These are phyloP conservation scores for Strigomonas galati DNA, from an alignment of 208 protist species.

Conservation along the genomic window DNA sequence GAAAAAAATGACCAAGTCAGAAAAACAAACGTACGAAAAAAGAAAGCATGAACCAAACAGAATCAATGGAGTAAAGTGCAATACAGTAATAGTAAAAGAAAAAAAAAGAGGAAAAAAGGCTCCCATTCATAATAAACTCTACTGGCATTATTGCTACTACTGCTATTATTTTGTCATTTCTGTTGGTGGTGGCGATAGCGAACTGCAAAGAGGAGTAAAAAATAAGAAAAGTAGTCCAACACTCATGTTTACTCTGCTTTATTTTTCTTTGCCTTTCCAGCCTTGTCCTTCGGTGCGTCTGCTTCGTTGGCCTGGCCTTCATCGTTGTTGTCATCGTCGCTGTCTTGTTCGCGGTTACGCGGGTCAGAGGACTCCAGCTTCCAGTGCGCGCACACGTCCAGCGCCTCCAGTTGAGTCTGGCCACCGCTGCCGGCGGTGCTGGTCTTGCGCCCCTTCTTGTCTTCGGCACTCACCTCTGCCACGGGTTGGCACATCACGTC, in stretches of 20 bases:
- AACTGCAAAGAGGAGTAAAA: too few species aligned
- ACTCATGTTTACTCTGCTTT: background rate
- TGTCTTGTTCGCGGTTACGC: slow-evolving; percentile 32
- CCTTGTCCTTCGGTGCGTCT: slow-evolving; percentile 13
- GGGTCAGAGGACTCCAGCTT: slow-evolving; percentile 61
- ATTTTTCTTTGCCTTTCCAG: slow-evolving; percentile 14
- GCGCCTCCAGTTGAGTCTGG: slow-evolving; percentile 1
- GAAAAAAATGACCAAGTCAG: background rate
- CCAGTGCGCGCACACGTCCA: slow-evolving; percentile 79
- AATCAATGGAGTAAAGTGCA: background rate
- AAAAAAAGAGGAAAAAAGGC: slow-evolving; percentile 2
- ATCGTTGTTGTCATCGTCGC: slow-evolving; percentile 16
- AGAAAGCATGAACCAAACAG: slow-evolving; percentile 4
- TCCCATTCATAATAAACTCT: background rate
- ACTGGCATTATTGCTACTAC: background rate
- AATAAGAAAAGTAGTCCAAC: too few species aligned
- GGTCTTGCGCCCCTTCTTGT: slow-evolving; percentile 2
- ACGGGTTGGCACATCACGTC: slow-evolving; percentile 21
- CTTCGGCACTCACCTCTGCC: background rate
- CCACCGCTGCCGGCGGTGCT: background rate
- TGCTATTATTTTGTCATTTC: too few species aligned
- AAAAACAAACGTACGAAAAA: background rate
- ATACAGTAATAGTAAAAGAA: too few species aligned
- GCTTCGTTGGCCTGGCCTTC: slow-evolving; percentile 18
- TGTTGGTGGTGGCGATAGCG: too few species aligned